Percentiles rank a stretch among this genome's conserved stretches.
Evolutionary conservation across 345 rosid species (phyloP).

Genomic region (Boechera retrofracta): DNA sequence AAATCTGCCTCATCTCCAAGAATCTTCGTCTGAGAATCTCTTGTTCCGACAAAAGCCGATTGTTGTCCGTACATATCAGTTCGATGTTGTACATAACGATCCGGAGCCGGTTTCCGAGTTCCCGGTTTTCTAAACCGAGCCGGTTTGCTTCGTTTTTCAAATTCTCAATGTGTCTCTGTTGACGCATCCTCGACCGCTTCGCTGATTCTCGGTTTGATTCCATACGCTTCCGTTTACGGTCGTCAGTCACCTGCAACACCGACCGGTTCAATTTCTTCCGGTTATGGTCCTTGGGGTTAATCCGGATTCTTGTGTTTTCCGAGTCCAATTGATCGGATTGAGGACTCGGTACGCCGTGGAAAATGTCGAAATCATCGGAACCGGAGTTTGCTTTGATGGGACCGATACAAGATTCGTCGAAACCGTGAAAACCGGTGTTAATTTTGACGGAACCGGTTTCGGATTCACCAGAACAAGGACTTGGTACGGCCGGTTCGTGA

Average conservation of each 20-base stretch:
- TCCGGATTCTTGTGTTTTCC: not conserved
- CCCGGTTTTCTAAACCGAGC: constrained; percentile 68
- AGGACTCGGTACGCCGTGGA: constrained; percentile 7
- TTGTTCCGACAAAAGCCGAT: constrained; percentile 61
- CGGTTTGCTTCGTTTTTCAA: constrained; percentile 71
- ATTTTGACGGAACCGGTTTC: constrained; percentile 19
- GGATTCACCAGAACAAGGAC: constrained; percentile 41
- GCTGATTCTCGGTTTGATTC: constrained; percentile 94
- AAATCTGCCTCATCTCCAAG: constrained; percentile 55
- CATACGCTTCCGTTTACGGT: constrained; percentile 78
- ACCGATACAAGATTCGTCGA: constrained; percentile 20
- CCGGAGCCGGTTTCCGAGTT: constrained; percentile 62
- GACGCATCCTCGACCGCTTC: constrained; percentile 80
- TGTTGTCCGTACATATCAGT: constrained; percentile 56
- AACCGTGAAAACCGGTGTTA: constrained; percentile 32
- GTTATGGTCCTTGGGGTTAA: constrained; percentile 45
- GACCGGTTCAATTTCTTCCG: constrained; percentile 33
- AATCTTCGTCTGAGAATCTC: constrained; percentile 62
- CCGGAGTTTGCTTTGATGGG: constrained; percentile 32
- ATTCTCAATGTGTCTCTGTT: constrained; percentile 76
- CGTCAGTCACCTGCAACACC: constrained; percentile 52
- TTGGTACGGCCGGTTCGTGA: constrained; percentile 37
- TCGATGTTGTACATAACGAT: constrained; percentile 48
- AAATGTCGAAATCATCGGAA: not conserved
- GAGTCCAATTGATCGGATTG: constrained; percentile 13